Base-by-base conservation (phyloP, 768 basidiomycete genomes). In the Aureoboletus auriporus region DNA sequence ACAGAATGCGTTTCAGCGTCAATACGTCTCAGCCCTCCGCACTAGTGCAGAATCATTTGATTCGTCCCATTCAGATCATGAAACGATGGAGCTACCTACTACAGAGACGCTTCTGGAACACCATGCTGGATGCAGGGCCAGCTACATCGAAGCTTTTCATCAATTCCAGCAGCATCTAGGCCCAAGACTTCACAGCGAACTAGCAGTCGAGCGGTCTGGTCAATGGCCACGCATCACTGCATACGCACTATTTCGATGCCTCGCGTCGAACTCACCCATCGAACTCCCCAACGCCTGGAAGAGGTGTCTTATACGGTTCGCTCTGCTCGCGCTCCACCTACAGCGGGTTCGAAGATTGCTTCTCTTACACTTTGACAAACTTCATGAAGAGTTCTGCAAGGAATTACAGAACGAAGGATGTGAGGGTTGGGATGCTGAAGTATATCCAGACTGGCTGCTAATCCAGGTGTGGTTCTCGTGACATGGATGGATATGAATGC, bases 401-500 rank as follows among this genome's bases (percentile, higher is more conserved):
- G 61, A 67, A 38, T 8, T 62, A 7, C 28, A 49, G 1, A 65
- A 60, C 5, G 50, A 40, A 4, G 58, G 57, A n/a, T 57, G 46
- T 8, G 50, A 59, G 12, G 58, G 47, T 4, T 58, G 54, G 53
- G 36, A 59, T 13, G 47, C 53, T 1, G 47, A 60, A 34, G 16
- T 12, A 2, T 48, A 68, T 42, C 60, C 67, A 1, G 73, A 73
- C 45, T 77, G 74, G 75, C 54, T 74, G 1, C 51, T 76, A 28
- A 66, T 76, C 10, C 75, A 77, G 63, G 70, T 73, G 11, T 36
- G 40, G 42, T 17, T 44, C 0, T 31, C 8, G 3, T 13, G 14
- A 4, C 29, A 1, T 23, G 17, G 13, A 8, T 13, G 3, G 0
- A 23, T 13, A 23, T 16, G 6, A 11, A 6, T 34, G 6, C 17